A percentile compares a stretch with the other conserved stretches of the same genome.
phyloP scores from a whole-genome alignment of 495 filamentous ascomycete genomes.

The Penicillium salamii region DNA sequence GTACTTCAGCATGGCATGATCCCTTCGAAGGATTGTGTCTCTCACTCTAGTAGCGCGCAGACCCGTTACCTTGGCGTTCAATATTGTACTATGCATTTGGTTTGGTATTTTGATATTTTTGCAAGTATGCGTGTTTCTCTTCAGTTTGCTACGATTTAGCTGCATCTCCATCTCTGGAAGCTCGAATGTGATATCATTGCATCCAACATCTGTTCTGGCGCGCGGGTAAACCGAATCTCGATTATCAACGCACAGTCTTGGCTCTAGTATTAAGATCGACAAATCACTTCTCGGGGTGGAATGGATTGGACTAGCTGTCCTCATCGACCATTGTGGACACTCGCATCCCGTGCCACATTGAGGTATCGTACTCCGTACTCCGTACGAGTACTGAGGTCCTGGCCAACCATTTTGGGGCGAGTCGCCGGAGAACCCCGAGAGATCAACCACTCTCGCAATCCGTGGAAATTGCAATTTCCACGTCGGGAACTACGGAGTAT shows the following conservation, averaged over 20 bases:
- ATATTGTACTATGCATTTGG: conserved; percentile 4
- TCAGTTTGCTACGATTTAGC: no score
- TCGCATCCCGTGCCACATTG: no score
- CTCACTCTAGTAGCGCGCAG: neutral
- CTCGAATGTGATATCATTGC: conserved; percentile 6
- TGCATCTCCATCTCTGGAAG: no score
- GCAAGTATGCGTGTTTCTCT: no score
- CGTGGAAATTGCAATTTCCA: neutral
- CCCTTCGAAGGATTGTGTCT: neutral
- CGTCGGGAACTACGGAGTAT: no score
- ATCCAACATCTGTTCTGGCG: neutral
- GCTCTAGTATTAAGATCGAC: neutral
- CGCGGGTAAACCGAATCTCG: conserved; percentile 3
- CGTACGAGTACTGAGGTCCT: no score
- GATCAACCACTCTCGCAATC: neutral
- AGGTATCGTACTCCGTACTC: no score
- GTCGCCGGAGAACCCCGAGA: no score
- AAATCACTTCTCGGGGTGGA: no score
- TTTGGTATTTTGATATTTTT: neutral
- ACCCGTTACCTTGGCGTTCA: neutral
- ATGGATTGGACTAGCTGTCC: no score
- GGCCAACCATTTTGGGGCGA: no score
- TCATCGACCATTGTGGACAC: no score
- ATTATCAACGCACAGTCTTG: neutral
- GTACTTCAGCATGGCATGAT: neutral